Conservation (phyloP, 305 asterid species). For the Fraxinus sp. region DNA sequence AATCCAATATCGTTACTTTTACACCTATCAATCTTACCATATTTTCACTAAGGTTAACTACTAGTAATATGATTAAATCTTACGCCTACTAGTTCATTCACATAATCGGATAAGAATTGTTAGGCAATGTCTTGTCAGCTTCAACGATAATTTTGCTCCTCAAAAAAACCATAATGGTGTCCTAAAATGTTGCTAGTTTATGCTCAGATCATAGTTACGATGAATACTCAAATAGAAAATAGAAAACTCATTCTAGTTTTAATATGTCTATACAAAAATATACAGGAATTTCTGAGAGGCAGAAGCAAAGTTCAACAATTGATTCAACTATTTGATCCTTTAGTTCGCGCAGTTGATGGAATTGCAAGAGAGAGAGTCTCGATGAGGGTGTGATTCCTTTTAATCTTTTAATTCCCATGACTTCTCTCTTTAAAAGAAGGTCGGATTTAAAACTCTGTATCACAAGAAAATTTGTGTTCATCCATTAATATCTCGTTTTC, state of each 20-base stretch:
- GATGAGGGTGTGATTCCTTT: constrained; percentile 58
- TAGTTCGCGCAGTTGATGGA: constrained; percentile 63
- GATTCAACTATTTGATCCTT: constrained; percentile 69
- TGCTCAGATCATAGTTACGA: neutral
- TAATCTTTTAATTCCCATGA: neutral
- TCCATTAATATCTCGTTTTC: neutral
- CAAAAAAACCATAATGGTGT: neutral
- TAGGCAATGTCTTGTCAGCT: neutral
- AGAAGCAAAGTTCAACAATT: constrained; percentile 66
- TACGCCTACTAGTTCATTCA: neutral
- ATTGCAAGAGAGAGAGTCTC: constrained; percentile 74
- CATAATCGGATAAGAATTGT: neutral
- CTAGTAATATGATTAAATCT: neutral
- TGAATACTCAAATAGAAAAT: neutral
- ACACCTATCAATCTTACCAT: too few species aligned
- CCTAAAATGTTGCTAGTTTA: neutral
- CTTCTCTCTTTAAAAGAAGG: neutral
- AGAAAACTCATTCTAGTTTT: neutral
- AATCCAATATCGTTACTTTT: too few species aligned
- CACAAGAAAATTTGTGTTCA: neutral
- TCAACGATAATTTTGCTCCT: neutral
- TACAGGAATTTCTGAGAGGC: constrained; percentile 75
- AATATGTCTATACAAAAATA: constrained; percentile 18
- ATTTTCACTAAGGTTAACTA: neutral
- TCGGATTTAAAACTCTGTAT: neutral